phyloP scores from a whole-genome alignment of 768 basidiomycete species.

The Mycena vulgaris region DNA sequence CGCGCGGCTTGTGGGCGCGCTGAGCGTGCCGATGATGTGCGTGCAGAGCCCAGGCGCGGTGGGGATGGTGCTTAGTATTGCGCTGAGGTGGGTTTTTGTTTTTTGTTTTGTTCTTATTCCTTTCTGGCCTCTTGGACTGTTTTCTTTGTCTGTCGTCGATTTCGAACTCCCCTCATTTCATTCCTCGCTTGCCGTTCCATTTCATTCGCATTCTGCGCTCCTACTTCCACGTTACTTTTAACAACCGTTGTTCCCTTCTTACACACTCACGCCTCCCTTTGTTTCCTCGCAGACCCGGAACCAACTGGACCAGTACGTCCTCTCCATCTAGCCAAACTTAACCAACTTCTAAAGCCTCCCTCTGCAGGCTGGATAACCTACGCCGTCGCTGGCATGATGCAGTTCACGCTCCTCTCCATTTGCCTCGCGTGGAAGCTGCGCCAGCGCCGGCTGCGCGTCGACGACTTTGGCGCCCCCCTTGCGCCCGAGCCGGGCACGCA shows the following conservation, averaged over 20 bases:
- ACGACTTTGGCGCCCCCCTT: slow-evolving; percentile 87
- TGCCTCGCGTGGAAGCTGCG: slow-evolving; percentile 90
- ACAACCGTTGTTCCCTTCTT: background rate
- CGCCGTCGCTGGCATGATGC: slow-evolving; percentile 87
- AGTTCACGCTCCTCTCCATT: slow-evolving; percentile 85
- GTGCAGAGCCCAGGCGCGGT: slow-evolving; percentile 94
- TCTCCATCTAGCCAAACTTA: background rate
- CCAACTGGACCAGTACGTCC: slow-evolving; percentile 85
- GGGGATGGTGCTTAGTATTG: slow-evolving; percentile 89
- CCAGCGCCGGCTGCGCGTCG: slow-evolving; percentile 81
- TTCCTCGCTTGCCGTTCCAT: slow-evolving; percentile 7
- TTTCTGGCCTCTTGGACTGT: too few relatives aligned
- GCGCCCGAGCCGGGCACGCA: background rate
- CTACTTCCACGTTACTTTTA: too few relatives aligned
- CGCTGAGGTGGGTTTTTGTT: slow-evolving; percentile 64
- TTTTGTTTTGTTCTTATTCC: background rate
- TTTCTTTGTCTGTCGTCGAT: background rate
- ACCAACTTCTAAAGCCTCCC: background rate
- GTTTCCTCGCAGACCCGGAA: slow-evolving; percentile 71
- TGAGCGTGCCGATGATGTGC: slow-evolving; percentile 96
- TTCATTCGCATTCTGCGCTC: too few relatives aligned
- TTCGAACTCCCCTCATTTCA: background rate
- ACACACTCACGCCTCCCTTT: background rate
- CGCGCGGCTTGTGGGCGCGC: slow-evolving; percentile 87
- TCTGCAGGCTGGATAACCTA: slow-evolving; percentile 83